Evolutionary conservation across 2,329 filamentous ascomycete genomes (phyloP).

Genomic region (Colletotrichum sp.): DNA sequence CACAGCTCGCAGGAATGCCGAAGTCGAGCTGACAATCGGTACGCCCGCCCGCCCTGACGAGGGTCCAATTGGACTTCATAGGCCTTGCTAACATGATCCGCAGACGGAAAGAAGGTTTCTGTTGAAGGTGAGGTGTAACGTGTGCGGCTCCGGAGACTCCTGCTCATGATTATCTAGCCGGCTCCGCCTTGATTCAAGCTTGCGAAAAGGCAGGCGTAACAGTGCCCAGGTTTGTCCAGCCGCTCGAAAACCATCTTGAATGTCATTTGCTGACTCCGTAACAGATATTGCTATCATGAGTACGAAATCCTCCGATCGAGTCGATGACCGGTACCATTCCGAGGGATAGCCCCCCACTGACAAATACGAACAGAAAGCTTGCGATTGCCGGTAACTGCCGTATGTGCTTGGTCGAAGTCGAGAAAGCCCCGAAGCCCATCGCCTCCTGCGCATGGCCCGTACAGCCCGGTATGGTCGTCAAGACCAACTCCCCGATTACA

Average conservation of each 20-base stretch:
- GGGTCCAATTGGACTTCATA: slow-evolving; percentile 32
- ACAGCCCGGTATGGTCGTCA: slow-evolving; percentile 98
- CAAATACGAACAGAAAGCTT: slow-evolving; percentile 72
- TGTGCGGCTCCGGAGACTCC: slow-evolving; percentile 18
- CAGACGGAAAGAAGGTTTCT: slow-evolving; percentile 97
- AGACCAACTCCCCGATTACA: slow-evolving; percentile 93
- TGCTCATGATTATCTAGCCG: slow-evolving; percentile 64
- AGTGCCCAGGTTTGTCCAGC: slow-evolving; percentile 73
- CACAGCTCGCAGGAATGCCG: slow-evolving; percentile 78
- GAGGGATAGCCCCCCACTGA: slow-evolving; percentile 39
- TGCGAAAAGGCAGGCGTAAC: slow-evolving; percentile 96
- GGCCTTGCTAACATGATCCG: slow-evolving; percentile 34
- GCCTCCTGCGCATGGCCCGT: slow-evolving; percentile 99
- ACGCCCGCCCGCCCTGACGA: slow-evolving; percentile 28
- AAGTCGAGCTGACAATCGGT: slow-evolving; percentile 98
- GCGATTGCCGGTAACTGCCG: slow-evolving; percentile 99
- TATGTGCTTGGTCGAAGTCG: slow-evolving; percentile 99
- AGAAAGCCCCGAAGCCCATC: slow-evolving; percentile 93
- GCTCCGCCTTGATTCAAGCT: slow-evolving; percentile 96
- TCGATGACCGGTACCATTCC: slow-evolving; percentile 25
- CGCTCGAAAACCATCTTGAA: not conserved
- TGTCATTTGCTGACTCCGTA: slow-evolving; percentile 25
- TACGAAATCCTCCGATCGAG: slow-evolving; percentile 51
- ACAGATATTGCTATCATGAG: slow-evolving; percentile 98
- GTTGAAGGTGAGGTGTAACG: slow-evolving; percentile 75